Evolutionary conservation across 2,329 filamentous ascomycete genomes (phyloP).

Genomic region (Apiospora kogelbergensis): DNA sequence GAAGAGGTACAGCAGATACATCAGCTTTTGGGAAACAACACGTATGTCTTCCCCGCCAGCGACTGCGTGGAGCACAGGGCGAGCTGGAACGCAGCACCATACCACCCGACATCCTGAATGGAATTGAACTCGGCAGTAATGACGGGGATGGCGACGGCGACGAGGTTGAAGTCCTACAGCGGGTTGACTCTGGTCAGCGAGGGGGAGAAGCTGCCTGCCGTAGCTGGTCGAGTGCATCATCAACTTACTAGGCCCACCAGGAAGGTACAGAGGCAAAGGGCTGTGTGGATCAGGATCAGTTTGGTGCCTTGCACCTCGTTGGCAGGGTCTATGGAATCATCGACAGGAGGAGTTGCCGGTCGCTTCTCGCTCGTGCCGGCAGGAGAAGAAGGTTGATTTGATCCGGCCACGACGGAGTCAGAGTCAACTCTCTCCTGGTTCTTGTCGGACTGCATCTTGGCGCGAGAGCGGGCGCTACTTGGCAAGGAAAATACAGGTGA

Average conservation of each 20-base stretch:
- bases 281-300: neutral
- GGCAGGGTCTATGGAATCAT: neutral
- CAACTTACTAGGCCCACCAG: neutral
- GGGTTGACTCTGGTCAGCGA: too few species aligned
- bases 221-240: too few species aligned
- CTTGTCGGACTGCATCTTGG: too few species aligned
- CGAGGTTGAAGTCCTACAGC: constrained; percentile 8
- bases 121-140: constrained; percentile 18
- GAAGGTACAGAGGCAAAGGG: neutral
- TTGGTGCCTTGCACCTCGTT: neutral
- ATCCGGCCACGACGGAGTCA: too few species aligned
- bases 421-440: too few species aligned
- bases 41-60: neutral
- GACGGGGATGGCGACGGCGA: constrained; percentile 9
- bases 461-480: too few species aligned
- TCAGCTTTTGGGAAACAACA: neutral
- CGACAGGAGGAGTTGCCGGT: neutral
- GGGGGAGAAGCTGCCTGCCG: too few species aligned
- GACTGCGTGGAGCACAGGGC: neutral
- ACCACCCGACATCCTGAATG: constrained; percentile 15
- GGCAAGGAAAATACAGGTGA: too few species aligned
- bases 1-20: neutral
- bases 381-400: too few species aligned
- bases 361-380: neutral
- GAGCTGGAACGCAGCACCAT: constrained; percentile 12